phyloP scores from a whole-genome alignment of 495 filamentous ascomycete genomes.

The Daldinia vernicosa region DNA sequence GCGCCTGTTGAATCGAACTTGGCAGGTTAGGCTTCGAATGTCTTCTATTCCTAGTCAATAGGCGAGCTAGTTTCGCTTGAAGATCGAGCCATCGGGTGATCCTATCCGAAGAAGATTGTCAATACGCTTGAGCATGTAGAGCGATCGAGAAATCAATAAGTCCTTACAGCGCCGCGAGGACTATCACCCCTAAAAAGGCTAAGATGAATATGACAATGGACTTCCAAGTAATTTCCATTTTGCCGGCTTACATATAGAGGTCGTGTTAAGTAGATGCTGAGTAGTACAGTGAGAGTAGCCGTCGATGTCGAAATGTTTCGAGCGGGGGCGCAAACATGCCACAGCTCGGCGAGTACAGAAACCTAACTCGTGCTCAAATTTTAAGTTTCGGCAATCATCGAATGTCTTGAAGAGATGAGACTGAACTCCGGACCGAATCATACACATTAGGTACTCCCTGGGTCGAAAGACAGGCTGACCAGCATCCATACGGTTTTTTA shows the following conservation, averaged over 20 bases:
- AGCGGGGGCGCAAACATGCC: constrained; percentile 28
- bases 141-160: not conserved
- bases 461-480: not conserved
- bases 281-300: constrained; percentile 7
- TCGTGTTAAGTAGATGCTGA: not conserved
- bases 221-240: constrained; percentile 20
- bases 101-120: constrained; percentile 8
- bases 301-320: constrained; percentile 19
- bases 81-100: constrained; percentile 17
- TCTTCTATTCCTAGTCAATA: constrained; percentile 1
- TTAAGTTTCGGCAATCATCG: constrained; percentile 15
- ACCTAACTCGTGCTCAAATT: constrained; percentile 13
- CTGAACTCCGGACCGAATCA: not conserved
- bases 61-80: not conserved
- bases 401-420: not conserved
- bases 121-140: not conserved
- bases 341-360: constrained; percentile 30
- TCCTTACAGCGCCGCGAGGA: constrained; percentile 25
- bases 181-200: constrained; percentile 3
- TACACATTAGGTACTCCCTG: not conserved
- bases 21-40: constrained; percentile 15
- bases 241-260: not conserved
- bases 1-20: constrained; percentile 26
- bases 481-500: not conserved
- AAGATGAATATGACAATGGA: constrained; percentile 12